Evolutionary conservation across 148 eudicot genomes (phyloP), one percentile per base, ranked within the genome.

Genomic region (Heliosperma pusillum): DNA sequence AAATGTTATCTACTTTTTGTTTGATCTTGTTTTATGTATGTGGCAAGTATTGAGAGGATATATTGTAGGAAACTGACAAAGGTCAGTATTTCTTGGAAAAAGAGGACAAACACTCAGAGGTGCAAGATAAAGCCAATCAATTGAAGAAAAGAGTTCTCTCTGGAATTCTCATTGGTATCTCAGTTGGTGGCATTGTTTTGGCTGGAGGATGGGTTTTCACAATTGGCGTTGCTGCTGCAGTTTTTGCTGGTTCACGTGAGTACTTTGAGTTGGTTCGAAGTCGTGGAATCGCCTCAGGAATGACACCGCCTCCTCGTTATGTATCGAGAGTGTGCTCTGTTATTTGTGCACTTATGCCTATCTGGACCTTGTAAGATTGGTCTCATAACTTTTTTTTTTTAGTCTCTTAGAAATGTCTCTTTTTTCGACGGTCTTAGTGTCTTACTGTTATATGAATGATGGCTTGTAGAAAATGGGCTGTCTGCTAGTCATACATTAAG

Each of bases 201-300:
- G 90, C 93, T 72, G 98, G 98, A 84, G 97, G 97, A 76, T 94
- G 98, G 98, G 73, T 88, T 78, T 94, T 88, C 83, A 90, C 98
- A 2, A 79, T 84, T 56, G 90, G 83, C n/a, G 62, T 94, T 78
- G 86, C 97, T 77, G 93, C 89, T 76, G 88, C 83, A 22, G 89
- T 77, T 80, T 91, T 86, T 80, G 79, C 82, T 75, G 92, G 85
- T 71, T 82, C 98, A 62, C 87, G 93, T 75, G 98, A 94, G 78
- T 94, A 90, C 80, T 94, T 94, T 84, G 97, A 87, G 82, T 85
- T 94, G 74, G 97, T 94, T 69, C 87, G 98, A 71, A 94, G 98
- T 74, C 89, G 87, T 68, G 97, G 98, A 26, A 88, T 94, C 67
- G 83, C 98, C 60, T 80, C 84, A 53, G 97, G 98, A 77, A 94